Percentiles rank a stretch among this genome's conserved stretches.
phyloP scores from a whole-genome alignment of 2,329 filamentous ascomycete genomes.

The Aureobasidium sp. region DNA sequence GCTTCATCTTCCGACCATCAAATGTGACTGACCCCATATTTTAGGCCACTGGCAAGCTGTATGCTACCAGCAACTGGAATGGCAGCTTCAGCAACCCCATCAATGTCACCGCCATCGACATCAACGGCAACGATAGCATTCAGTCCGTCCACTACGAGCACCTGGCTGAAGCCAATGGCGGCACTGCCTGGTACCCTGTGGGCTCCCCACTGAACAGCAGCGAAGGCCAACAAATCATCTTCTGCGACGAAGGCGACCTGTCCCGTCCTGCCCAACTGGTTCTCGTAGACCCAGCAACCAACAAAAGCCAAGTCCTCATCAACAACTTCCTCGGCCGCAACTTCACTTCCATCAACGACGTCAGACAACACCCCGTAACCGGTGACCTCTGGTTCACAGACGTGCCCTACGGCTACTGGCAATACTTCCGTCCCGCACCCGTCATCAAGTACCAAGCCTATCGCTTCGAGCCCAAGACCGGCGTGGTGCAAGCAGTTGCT shows the following conservation, averaged over 20 bases:
- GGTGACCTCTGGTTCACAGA: constrained; percentile 45
- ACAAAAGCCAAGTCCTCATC: constrained; percentile 32
- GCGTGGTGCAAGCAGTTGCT: constrained; percentile 33
- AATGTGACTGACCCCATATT: not conserved
- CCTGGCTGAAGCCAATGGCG: constrained; percentile 25
- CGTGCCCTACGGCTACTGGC: constrained; percentile 32
- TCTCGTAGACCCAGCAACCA: constrained; percentile 34
- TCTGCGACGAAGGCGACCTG: constrained; percentile 26
- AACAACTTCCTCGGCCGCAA: constrained; percentile 41
- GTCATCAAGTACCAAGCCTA: constrained; percentile 30
- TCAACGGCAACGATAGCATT: constrained; percentile 23
- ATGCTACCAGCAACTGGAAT: constrained; percentile 34
- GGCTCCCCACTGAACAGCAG: constrained; percentile 24
- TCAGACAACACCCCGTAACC: constrained; percentile 28
- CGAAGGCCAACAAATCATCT: constrained; percentile 25
- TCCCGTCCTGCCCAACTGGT: constrained; percentile 20
- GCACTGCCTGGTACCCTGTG: constrained; percentile 23
- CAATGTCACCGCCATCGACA: constrained; percentile 28
- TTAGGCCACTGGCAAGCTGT: constrained; percentile 29
- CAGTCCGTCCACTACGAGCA: constrained; percentile 21
- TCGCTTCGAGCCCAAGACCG: constrained; percentile 34
- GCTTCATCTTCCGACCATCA: too few relatives aligned
- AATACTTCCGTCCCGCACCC: constrained; percentile 28
- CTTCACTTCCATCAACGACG: constrained; percentile 37
- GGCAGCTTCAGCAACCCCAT: constrained; percentile 24